Evolutionary conservation across 257 asterid genomes (phyloP).

Genomic region (Primulina eburnea): DNA sequence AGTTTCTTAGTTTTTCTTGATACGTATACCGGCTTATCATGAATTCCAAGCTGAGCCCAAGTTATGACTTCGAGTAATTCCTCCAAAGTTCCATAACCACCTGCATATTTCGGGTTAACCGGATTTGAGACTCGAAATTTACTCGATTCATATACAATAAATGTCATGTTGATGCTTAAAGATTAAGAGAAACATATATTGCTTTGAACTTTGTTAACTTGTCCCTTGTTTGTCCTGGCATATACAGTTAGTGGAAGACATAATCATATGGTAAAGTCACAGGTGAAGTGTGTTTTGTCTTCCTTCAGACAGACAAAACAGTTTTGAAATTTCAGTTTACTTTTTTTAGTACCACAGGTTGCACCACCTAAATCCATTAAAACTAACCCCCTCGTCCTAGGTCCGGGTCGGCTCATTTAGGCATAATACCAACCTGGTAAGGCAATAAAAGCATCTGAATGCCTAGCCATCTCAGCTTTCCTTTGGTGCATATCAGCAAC

Average conservation of each 20-base stretch:
- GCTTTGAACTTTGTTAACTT: not conserved
- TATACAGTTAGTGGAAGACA: not conserved
- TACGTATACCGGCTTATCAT: slow-evolving; percentile 82
- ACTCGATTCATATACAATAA: not conserved
- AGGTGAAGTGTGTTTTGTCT: too few relatives aligned
- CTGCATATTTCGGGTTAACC: slow-evolving; percentile 33
- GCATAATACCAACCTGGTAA: slow-evolving; percentile 76
- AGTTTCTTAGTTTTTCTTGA: slow-evolving; percentile 1
- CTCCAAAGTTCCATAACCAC: slow-evolving; percentile 98
- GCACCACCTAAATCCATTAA: too few relatives aligned
- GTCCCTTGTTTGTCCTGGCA: not conserved
- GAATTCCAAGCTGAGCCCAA: slow-evolving; percentile 99
- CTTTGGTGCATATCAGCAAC: slow-evolving; percentile 99
- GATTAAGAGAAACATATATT: not conserved
- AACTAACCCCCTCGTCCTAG: too few relatives aligned
- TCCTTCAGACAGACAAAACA: too few relatives aligned
- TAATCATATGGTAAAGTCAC: too few relatives aligned
- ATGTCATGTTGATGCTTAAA: not conserved
- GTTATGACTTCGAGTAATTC: slow-evolving; percentile 95
- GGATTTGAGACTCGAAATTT: not conserved
- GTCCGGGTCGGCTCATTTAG: not conserved
- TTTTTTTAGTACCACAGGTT: not conserved
- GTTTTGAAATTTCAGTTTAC: too few relatives aligned
- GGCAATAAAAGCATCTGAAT: slow-evolving; percentile 98
- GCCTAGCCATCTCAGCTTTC: slow-evolving; percentile 96